A percentile compares a stretch with the other conserved stretches of the same genome.
Conservation (phyloP, 495 filamentous ascomycete species). For the Pyronema omphalodes region DNA sequence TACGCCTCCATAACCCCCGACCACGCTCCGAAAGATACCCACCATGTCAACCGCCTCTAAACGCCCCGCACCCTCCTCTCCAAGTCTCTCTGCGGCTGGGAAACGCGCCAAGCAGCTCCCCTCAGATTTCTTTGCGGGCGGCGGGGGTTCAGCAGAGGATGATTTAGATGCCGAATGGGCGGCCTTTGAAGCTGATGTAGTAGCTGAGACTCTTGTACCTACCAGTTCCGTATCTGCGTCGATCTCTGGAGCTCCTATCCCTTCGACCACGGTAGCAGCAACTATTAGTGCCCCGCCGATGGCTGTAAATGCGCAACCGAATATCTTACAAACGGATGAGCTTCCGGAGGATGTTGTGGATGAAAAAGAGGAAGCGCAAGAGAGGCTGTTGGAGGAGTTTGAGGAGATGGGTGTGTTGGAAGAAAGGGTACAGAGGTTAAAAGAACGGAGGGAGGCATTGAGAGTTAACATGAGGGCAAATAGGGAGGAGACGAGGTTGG, state of each 20-base stretch:
- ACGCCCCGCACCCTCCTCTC: not conserved
- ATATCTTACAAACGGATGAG: slow-evolving; percentile 28
- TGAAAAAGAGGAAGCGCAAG: slow-evolving; percentile 34
- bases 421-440: slow-evolving; percentile 53
- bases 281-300: slow-evolving; percentile 57
- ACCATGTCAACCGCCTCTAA: slow-evolving; percentile 5
- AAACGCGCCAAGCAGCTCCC: slow-evolving; percentile 13
- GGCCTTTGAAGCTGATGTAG: slow-evolving; percentile 75
- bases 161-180: slow-evolving; percentile 73
- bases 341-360: slow-evolving; percentile 8
- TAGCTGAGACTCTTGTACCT: slow-evolving; percentile 28
- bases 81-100: not conserved
- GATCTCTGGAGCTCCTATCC: slow-evolving; percentile 42
- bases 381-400: slow-evolving; percentile 70
- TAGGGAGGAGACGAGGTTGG: slow-evolving; percentile 6
- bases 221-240: slow-evolving; percentile 24
- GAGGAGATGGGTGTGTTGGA: slow-evolving; percentile 90
- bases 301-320: slow-evolving; percentile 41
- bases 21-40: not conserved
- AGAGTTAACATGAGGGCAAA: slow-evolving; percentile 23
- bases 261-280: slow-evolving; percentile 38
- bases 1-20: not conserved
- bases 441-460: slow-evolving; percentile 44
- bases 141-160: slow-evolving; percentile 4
- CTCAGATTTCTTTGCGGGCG: slow-evolving; percentile 15